A percentile compares a stretch with the other conserved stretches of the same genome.
These are phyloP conservation scores for Stephania yunnanensis DNA, from an alignment of 164 flowering plant species.

Conservation along the genomic window DNA sequence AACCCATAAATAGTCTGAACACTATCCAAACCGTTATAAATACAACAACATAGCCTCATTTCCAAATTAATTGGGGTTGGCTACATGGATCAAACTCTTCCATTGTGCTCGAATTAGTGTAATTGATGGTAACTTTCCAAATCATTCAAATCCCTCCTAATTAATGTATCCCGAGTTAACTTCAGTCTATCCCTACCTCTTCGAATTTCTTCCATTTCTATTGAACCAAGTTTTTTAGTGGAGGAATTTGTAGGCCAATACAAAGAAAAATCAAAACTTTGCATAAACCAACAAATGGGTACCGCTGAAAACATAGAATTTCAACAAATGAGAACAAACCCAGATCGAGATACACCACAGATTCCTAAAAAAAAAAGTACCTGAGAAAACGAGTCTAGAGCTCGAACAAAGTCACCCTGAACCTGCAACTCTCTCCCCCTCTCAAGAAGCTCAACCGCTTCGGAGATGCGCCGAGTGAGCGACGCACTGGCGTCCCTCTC, in stretches of 20 bases:
- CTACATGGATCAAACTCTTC: too few relatives aligned
- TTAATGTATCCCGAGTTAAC: too few relatives aligned
- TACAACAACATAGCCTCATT: neutral
- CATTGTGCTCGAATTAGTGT: too few relatives aligned
- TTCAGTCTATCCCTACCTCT: too few relatives aligned
- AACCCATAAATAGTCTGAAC: neutral
- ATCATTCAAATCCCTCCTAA: too few relatives aligned
- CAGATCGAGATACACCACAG: too few relatives aligned
- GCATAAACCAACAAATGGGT: neutral
- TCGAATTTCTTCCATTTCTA: too few relatives aligned
- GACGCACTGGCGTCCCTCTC: slow-evolving; percentile 41
- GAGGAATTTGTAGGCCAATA: neutral
- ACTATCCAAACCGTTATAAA: neutral
- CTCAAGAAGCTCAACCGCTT: slow-evolving; percentile 49
- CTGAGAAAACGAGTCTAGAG: slow-evolving; percentile 50
- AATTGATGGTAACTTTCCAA: too few relatives aligned
- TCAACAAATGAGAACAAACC: too few relatives aligned
- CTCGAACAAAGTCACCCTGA: slow-evolving; percentile 46
- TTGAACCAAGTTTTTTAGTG: too few relatives aligned
- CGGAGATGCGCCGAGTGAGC: slow-evolving; percentile 31
- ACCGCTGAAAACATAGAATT: slow-evolving; percentile 39
- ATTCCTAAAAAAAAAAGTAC: slow-evolving; percentile 14
- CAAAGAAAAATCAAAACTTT: neutral
- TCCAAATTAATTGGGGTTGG: too few relatives aligned
- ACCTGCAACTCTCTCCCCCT: slow-evolving; percentile 61